Percentiles rank a stretch among this genome's conserved stretches.
phyloP scores from a whole-genome alignment of 163 green algal genomes.

The Coccomyxa subellipsoidea region DNA sequence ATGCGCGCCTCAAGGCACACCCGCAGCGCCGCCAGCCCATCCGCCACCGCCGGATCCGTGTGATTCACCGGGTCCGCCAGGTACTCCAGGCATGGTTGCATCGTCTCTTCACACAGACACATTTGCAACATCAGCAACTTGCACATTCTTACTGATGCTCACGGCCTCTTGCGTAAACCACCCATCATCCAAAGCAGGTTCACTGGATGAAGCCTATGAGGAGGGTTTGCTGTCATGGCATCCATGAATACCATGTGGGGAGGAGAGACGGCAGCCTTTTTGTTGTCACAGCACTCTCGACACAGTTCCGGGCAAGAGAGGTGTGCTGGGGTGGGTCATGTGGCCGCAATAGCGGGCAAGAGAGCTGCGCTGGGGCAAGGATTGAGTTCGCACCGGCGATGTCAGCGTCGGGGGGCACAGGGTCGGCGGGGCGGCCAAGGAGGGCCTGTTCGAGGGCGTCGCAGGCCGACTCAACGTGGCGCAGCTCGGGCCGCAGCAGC shows the following conservation, averaged over 20 bases:
- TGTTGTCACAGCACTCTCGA: too few relatives aligned
- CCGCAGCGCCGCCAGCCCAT: background rate
- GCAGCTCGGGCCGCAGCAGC: conserved; percentile 40
- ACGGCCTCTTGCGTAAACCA: background rate
- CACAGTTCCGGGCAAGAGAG: too few relatives aligned
- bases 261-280: too few relatives aligned
- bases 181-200: background rate
- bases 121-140: background rate
- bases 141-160: background rate
- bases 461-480: conserved; percentile 27
- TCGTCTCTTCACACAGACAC: background rate
- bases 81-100: conserved; percentile 20
- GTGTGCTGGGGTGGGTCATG: too few relatives aligned
- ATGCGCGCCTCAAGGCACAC: background rate
- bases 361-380: too few relatives aligned
- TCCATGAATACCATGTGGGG: background rate
- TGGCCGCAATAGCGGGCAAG: too few relatives aligned
- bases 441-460: conserved; percentile 34
- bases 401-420: background rate
- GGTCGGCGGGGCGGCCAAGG: background rate
- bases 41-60: background rate
- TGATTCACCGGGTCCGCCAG: background rate
- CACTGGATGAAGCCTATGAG: background rate
- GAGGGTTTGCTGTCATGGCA: background rate
- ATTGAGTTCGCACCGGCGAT: background rate